Percentiles rank a stretch among this genome's conserved stretches.
Evolutionary conservation across 805 yeast species (phyloP).

Genomic region (Candida nonsorbophila): DNA sequence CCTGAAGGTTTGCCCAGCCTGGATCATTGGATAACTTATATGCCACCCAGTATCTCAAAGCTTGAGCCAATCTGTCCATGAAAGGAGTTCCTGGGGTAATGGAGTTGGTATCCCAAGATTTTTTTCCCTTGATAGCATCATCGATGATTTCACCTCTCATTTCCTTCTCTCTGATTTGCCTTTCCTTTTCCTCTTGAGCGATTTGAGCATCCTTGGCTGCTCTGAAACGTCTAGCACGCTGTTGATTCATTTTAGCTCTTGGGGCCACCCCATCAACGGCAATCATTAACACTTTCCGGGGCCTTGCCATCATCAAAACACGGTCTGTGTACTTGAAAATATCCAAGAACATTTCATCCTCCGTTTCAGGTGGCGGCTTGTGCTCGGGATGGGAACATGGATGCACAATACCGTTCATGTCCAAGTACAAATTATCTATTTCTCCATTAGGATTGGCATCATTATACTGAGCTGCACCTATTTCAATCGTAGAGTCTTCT

Average conservation of each 20-base stretch:
- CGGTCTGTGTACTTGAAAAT: conserved; percentile 90
- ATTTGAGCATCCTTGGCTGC: conserved; percentile 85
- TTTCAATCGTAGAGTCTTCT: conserved; percentile 61
- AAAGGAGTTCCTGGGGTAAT: conserved; percentile 99
- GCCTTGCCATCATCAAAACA: conserved; percentile 89
- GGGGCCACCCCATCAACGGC: conserved; percentile 99
- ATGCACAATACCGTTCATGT: conserved; percentile 99
- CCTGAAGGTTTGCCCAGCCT: conserved; percentile 87
- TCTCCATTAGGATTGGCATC: conserved; percentile 94
- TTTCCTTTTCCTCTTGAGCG: conserved; percentile 66
- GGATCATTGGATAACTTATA: conserved; percentile 85
- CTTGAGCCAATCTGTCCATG: conserved; percentile 82
- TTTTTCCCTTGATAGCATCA: conserved; percentile 64
- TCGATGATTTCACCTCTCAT: conserved; percentile 72
- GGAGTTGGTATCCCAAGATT: conserved; percentile 91
- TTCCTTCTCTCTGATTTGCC: conserved; percentile 54
- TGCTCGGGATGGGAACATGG: conserved; percentile 99
- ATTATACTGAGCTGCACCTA: conserved; percentile 59
- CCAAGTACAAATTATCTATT: conserved; percentile 85
- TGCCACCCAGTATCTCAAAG: conserved; percentile 87
- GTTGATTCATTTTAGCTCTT: conserved; percentile 96
- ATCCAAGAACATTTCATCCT: conserved; percentile 94
- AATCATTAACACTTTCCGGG: conserved; percentile 85
- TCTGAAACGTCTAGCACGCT: conserved; percentile 87
- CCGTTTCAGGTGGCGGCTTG: conserved; percentile 92